Evolutionary conservation across 2,329 filamentous ascomycete species (phyloP), one percentile per base, ranked within the genome.

Genomic region (Fragosphaeria purpurea): DNA sequence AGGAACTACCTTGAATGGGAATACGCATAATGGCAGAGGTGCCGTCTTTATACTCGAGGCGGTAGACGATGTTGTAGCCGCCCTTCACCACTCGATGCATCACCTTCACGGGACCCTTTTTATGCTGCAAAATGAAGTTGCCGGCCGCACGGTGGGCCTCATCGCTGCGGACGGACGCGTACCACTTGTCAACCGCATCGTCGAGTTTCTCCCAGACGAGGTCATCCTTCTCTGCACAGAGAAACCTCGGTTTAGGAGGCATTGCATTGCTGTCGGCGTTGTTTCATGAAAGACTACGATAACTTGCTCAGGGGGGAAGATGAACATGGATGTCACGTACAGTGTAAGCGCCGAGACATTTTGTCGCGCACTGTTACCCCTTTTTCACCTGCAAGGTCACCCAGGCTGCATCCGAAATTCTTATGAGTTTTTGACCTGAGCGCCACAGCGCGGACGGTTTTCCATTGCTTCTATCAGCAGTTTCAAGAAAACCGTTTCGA

Each of bases 21-120:
- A 65, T 53, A 35, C 61, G 61, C 59, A 65, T 60, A 22, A 55
- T 56, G 34, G 44, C 56, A 5, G 64, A 66, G 30, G 62, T 59
- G 45, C 60, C 62, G 51, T 65, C 62, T 37, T 60, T 55, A 44
- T 62, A 66, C 44, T 65, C 59, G 5, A 65, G 54, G 10, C 61
- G 62, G 47, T 60, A 66, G 41, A 62, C 43, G 8, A 61, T 42
- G 43, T 65, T 65, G 40, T 63, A 65, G 4, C 60, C 62, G 4
- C 63, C 63, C 49, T 50, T 61, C 22, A 61, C 56, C 39, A 53
- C 51, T 2, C 22, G 33, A 44, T 65, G 60, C 50, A 65, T 55
- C 47, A 54, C 38, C 13, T 52, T 49, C 7, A 53, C 47, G 4
- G 62, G 38, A 0, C 59, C 60, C 35, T 57, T 48, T 44, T 50